Base-by-base conservation (phyloP, 1,284 basidiomycete genomes). In the Ceratobasidium sp. region DNA sequence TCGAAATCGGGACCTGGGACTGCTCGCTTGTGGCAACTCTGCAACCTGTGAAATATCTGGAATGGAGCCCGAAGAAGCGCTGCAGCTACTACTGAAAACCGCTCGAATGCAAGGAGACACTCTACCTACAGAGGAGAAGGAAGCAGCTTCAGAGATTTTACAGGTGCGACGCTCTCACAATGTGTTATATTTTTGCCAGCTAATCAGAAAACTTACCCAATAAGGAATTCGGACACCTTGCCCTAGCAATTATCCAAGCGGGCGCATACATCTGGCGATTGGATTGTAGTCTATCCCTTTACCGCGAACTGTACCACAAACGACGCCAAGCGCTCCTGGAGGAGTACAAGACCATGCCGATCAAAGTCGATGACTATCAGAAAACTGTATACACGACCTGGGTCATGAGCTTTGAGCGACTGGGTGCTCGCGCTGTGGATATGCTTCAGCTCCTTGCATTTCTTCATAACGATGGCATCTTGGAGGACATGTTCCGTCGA, bases 181-280 rank as follows among this genome's bases (percentile, higher is more conserved):
- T 38, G 35, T n/a, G 35, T 38, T 11, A 4, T 11, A 38, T 4
- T 38, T 38, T 38, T 38, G 11, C 11, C n/a, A n/a, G 16, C 47
- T 49, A 6, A 49, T 5, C 23, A 4, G 47, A 44, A 44, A 9
- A 11, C 43, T 38, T 38, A 4, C 35, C 35, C 11, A 11, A 18
- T 1, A 14, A 64, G 46, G 26, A 46, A 32, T 55, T 72, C 18
- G 71, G 59, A 14, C 41, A 21, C 23, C 49, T 73, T 26, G 35
- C 71, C 1, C 46, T 73, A 16, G 71, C 71, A 18, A 28, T 73
- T n/a, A 61, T 66, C 18, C 71, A 73, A 11, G 71, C 71, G 14
- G 71, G 71, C 28, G 52, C 41, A 41, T 73, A 73, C 21, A 63
- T 50, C 26, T 30, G 50, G 28, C 71, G 28, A 26, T 41, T 23